phyloP scores from a whole-genome alignment of 108 stramenopile genomes.

The Cyclotella distinguenda region DNA sequence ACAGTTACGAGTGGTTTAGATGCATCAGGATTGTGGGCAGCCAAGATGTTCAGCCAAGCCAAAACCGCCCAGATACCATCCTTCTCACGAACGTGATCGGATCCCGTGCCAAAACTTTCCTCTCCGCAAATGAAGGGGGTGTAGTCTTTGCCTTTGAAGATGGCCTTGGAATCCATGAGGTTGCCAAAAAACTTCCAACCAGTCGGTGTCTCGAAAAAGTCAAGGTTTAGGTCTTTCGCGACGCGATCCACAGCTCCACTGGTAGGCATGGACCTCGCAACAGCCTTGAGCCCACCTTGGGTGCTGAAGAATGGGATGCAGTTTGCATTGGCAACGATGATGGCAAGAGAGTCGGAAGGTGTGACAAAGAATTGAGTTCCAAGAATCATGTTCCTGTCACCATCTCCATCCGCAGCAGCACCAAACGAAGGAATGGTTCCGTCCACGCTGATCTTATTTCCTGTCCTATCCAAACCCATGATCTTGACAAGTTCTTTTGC shows the following conservation, averaged over 20 bases:
- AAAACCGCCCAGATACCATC: constrained; percentile 99
- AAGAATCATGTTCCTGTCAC: constrained; percentile 99
- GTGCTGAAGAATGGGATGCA: constrained; percentile 94
- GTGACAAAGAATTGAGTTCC: constrained; percentile 99
- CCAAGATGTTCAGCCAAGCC: constrained; percentile 97
- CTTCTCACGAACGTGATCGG: constrained; percentile 99
- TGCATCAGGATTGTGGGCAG: constrained; percentile 77
- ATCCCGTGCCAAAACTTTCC: constrained; percentile 99
- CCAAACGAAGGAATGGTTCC: constrained; percentile 92
- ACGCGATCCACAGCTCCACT: constrained; percentile 98
- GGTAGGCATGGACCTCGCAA: constrained; percentile 99
- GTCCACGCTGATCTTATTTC: constrained; percentile 71
- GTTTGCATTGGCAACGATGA: constrained; percentile 97
- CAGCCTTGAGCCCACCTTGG: constrained; percentile 96
- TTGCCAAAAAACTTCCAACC: constrained; percentile 99
- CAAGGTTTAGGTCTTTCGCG: constrained; percentile 90
- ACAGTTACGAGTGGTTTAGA: constrained; percentile 89
- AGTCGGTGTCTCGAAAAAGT: constrained; percentile 97
- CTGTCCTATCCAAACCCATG: constrained; percentile 92
- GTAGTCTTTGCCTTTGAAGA: constrained; percentile 90
- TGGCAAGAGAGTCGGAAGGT: constrained; percentile 97
- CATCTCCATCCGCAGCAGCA: constrained; percentile 99
- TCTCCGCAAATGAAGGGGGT: constrained; percentile 99
- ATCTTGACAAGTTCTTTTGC: constrained; percentile 93
- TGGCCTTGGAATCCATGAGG: constrained; percentile 97